phyloP scores from a whole-genome alignment of 2,329 filamentous ascomycete species.

The Pyricularia grisea region DNA sequence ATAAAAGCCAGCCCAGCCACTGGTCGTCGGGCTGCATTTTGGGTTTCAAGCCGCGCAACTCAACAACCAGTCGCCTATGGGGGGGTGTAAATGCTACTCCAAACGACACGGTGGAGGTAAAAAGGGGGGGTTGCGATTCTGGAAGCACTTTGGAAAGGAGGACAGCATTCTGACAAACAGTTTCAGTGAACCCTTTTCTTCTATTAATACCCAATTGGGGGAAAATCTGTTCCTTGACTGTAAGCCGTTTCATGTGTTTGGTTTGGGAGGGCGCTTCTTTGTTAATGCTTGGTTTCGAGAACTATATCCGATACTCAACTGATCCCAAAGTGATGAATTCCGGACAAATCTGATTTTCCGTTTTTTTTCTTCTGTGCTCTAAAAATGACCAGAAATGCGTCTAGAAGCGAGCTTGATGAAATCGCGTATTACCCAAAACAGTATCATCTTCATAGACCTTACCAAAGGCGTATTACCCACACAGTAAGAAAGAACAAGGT shows the following conservation, averaged over 20 bases:
- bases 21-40: not conserved
- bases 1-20: not conserved
- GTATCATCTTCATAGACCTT: not conserved
- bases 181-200: not conserved
- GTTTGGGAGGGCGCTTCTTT: not conserved
- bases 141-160: too few species aligned
- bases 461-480: not conserved
- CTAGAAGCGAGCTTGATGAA: not conserved
- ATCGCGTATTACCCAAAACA: not conserved
- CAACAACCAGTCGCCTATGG: not conserved
- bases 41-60: slow-evolving; percentile 1
- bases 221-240: not conserved
- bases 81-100: not conserved
- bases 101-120: not conserved
- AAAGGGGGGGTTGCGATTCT: not conserved
- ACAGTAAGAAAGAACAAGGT: not conserved
- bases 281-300: not conserved
- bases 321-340: not conserved
- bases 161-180: too few species aligned
- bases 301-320: not conserved
- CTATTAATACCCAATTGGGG: not conserved
- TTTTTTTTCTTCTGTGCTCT: not conserved
- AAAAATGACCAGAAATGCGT: not conserved
- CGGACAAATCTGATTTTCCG: not conserved
- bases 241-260: not conserved